These are phyloP conservation scores for Alloascoidea hylecoeti DNA, from an alignment of 805 yeast genomes.

Conservation along the genomic window DNA sequence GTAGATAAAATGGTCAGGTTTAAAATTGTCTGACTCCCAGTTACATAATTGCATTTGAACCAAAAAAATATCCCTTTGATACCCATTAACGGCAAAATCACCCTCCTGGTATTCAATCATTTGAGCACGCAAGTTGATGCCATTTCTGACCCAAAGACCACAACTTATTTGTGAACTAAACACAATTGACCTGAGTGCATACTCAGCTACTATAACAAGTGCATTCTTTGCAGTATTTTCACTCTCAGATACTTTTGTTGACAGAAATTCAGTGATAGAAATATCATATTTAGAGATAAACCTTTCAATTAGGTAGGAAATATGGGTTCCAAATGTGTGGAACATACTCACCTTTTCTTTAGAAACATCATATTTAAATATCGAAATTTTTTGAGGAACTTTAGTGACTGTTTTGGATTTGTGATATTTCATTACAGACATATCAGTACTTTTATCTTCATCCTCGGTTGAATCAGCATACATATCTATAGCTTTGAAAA, in stretches of 20 bases:
- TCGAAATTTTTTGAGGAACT: too few species aligned
- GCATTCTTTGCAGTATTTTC: too few species aligned
- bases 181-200: conserved; percentile 66
- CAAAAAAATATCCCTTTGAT: conserved; percentile 54
- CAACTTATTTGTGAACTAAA: conserved; percentile 71
- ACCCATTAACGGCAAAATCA: conserved; percentile 55
- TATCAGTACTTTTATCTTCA: too few species aligned
- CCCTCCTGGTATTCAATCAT: conserved; percentile 66
- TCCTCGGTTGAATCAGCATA: too few species aligned
- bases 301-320: conserved; percentile 58
- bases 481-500: too few species aligned
- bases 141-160: conserved; percentile 93
- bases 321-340: conserved; percentile 67
- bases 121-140: conserved; percentile 67
- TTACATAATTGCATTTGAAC: conserved; percentile 46
- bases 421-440: too few species aligned
- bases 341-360: conserved; percentile 49
- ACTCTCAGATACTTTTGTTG: too few species aligned
- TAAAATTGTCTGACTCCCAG: conserved; percentile 38
- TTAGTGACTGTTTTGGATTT: too few species aligned
- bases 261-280: too few species aligned
- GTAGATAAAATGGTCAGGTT: conserved; percentile 41
- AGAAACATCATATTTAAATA: conserved; percentile 26
- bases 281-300: too few species aligned
- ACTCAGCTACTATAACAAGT: conserved; percentile 41